These are phyloP conservation scores for Exophiala sideris DNA, from an alignment of 2,329 filamentous ascomycete genomes.

Conservation along the genomic window DNA sequence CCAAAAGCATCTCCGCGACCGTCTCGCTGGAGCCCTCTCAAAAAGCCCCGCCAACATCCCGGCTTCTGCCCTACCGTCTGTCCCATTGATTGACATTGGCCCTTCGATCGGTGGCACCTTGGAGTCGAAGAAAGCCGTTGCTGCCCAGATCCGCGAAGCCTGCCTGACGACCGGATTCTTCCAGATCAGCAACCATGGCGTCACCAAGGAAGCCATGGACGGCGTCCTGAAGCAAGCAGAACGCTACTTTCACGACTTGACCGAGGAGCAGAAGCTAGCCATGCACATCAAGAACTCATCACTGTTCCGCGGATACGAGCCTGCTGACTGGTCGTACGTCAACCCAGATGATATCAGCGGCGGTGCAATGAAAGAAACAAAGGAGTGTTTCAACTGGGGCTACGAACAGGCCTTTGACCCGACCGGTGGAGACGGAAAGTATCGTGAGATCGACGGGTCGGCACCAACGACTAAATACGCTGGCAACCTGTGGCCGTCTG, in stretches of 20 bases:
- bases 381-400: slow-evolving; percentile 30
- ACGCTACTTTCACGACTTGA: slow-evolving; percentile 44
- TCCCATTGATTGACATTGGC: slow-evolving; percentile 28
- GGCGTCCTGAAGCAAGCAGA: slow-evolving; percentile 42
- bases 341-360: slow-evolving; percentile 23
- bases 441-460: slow-evolving; percentile 27
- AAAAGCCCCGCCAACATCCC: slow-evolving; percentile 13
- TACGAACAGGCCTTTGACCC: slow-evolving; percentile 27
- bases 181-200: slow-evolving; percentile 51
- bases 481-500: slow-evolving; percentile 28
- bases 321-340: slow-evolving; percentile 24
- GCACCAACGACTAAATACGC: slow-evolving; percentile 4
- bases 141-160: slow-evolving; percentile 41
- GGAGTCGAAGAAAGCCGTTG: slow-evolving; percentile 23
- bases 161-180: slow-evolving; percentile 54
- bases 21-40: slow-evolving; percentile 23
- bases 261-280: slow-evolving; percentile 28
- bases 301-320: slow-evolving; percentile 29
- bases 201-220: slow-evolving; percentile 41
- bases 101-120: slow-evolving; percentile 19
- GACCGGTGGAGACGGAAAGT: slow-evolving; percentile 20
- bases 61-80: slow-evolving; percentile 16
- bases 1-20: slow-evolving; percentile 20
- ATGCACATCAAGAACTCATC: slow-evolving; percentile 38
- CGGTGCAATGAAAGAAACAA: slow-evolving; percentile 20